phyloP scores from a whole-genome alignment of 371 early-diverging fungal genomes.

The Lichtheimia ornata region DNA sequence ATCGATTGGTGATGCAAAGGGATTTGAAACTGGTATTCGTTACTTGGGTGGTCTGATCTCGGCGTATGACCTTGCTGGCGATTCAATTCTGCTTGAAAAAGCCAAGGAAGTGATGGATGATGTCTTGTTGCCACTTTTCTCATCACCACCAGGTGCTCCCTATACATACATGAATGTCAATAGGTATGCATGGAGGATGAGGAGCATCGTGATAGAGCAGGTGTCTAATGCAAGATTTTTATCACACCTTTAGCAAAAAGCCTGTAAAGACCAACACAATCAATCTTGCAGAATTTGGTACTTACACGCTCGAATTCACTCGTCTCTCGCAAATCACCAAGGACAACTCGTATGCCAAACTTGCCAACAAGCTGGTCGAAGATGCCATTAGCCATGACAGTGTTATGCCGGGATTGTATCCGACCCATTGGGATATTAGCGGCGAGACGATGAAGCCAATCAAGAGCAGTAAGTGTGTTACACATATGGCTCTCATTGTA shows the following conservation, averaged over 20 bases:
- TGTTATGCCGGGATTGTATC: conserved; percentile 71
- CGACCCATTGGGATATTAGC: conserved; percentile 49
- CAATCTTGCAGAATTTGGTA: conserved; percentile 85
- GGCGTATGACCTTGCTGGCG: conserved; percentile 38
- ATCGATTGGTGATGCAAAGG: conserved; percentile 25
- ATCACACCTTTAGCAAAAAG: neutral
- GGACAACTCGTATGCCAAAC: conserved; percentile 62
- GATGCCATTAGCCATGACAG: conserved; percentile 28
- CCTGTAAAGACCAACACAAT: conserved; percentile 32
- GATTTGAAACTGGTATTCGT: conserved; percentile 72
- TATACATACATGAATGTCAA: conserved; percentile 68
- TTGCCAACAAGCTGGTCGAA: conserved; percentile 64
- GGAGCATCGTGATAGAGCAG: neutral
- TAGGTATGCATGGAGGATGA: conserved; percentile 16
- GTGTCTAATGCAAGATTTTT: conserved; percentile 2
- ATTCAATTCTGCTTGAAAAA: conserved; percentile 19
- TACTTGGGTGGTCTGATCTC: conserved; percentile 63
- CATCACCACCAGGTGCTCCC: conserved; percentile 67
- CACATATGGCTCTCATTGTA: neutral
- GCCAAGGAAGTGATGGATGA: conserved; percentile 32
- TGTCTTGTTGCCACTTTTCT: conserved; percentile 38
- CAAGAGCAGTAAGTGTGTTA: conserved; percentile 37
- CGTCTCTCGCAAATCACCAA: conserved; percentile 78
- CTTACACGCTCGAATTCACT: conserved; percentile 86
- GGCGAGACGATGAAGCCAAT: conserved; percentile 30